phyloP scores from a whole-genome alignment of 768 basidiomycete species.

The Suillus discolor region DNA sequence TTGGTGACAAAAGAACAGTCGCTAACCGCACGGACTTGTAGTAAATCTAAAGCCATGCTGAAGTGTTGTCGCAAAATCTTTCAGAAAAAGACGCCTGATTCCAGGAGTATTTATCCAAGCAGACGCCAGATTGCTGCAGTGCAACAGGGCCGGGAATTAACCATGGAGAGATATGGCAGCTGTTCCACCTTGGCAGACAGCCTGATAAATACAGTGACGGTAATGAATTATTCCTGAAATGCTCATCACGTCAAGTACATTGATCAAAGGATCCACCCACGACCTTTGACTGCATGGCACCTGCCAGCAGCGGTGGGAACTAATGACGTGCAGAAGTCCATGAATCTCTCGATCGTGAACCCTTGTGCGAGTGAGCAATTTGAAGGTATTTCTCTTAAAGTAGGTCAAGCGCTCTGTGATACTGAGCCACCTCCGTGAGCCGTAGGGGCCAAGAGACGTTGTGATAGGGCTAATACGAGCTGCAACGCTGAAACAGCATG shows the following conservation, averaged over 20 bases:
- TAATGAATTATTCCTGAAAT: background rate
- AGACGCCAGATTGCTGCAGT: background rate
- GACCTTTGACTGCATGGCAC: background rate
- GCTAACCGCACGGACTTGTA: conserved; percentile 26
- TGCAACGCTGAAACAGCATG: no score
- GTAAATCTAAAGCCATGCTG: conserved; percentile 23
- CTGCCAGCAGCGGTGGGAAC: background rate
- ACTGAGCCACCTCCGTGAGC: no score
- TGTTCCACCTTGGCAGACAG: background rate
- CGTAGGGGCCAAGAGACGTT: no score
- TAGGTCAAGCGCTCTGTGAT: no score
- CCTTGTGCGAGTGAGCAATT: no score
- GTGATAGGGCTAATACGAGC: no score
- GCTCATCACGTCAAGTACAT: background rate
- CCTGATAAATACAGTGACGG: background rate
- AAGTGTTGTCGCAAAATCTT: background rate
- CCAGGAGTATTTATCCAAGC: background rate
- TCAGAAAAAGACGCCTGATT: background rate
- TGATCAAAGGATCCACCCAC: background rate
- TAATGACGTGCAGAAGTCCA: background rate
- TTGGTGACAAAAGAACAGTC: conserved; percentile 5
- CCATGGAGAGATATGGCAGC: background rate
- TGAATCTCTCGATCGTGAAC: no score
- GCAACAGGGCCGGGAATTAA: background rate
- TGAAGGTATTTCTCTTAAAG: no score